Evolutionary conservation across 2,329 filamentous ascomycete species (phyloP).

Genomic region (Penicillium sp.): DNA sequence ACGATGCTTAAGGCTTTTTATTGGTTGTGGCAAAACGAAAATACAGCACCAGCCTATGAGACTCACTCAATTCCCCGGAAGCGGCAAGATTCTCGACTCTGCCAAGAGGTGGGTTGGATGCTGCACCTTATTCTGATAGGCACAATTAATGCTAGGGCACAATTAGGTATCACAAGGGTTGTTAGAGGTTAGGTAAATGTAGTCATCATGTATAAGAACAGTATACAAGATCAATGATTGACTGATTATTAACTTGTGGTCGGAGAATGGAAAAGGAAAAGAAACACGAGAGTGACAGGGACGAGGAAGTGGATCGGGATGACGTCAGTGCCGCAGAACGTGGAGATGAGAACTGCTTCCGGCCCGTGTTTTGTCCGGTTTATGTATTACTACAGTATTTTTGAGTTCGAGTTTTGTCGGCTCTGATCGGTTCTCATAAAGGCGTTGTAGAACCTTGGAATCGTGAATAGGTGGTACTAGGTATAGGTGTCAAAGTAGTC

Average conservation of each 20-base stretch:
- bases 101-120: conserved; percentile 14
- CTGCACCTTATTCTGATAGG: not conserved
- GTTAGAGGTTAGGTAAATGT: not conserved
- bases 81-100: conserved; percentile 24
- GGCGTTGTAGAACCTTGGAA: not conserved
- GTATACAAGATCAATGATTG: not conserved
- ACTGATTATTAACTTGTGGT: not conserved
- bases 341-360: not conserved
- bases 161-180: not conserved
- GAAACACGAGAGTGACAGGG: not conserved
- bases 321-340: conserved; percentile 3
- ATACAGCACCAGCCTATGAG: not conserved
- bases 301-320: not conserved
- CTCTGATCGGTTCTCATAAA: not conserved
- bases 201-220: conserved; percentile 4
- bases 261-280: not conserved
- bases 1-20: not conserved
- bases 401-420: too few relatives aligned
- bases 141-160: not conserved
- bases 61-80: conserved; percentile 21
- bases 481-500: not conserved
- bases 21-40: conserved; percentile 6
- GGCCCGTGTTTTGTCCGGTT: conserved; percentile 4
- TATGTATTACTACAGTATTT: not conserved
- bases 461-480: not conserved